Evolutionary conservation across 495 filamentous ascomycete species (phyloP).

Genomic region (Neurospora cerealis): DNA sequence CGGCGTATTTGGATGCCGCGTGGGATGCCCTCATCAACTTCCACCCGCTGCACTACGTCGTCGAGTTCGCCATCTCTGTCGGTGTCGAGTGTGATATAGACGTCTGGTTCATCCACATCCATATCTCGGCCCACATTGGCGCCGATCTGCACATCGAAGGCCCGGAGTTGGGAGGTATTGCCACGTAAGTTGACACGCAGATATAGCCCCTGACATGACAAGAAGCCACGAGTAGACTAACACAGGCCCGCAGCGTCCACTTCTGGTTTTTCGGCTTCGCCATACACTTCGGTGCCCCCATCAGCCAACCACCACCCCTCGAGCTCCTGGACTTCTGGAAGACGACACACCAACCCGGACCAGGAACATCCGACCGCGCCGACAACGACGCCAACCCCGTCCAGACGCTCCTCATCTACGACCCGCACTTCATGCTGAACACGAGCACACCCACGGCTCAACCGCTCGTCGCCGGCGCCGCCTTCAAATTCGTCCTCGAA

Average conservation of each 20-base stretch:
- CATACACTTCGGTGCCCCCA: background rate
- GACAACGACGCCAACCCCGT: background rate
- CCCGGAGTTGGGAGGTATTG: conserved; percentile 16
- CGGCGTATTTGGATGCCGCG: conserved; percentile 34
- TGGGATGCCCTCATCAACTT: conserved; percentile 42
- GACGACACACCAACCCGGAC: background rate
- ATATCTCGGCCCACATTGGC: conserved; percentile 26
- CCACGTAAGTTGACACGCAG: too few species aligned
- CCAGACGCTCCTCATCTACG: background rate
- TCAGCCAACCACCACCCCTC: background rate
- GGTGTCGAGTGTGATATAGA: conserved; percentile 30
- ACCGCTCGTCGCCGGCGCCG: background rate
- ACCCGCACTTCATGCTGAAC: background rate
- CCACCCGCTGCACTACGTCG: conserved; percentile 37
- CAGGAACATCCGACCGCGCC: background rate
- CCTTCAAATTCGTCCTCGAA: background rate
- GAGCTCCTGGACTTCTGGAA: background rate
- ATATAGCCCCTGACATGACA: too few species aligned
- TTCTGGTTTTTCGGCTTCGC: too few species aligned
- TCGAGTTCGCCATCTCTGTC: conserved; percentile 29
- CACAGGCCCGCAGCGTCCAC: too few species aligned
- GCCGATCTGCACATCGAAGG: conserved; percentile 31
- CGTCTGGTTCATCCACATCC: conserved; percentile 23
- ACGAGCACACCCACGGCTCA: background rate
- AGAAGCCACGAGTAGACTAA: too few species aligned